A percentile compares a stretch with the other conserved stretches of the same genome.
Conservation (phyloP, 257 asterid species). For the Hygrophila difformis region DNA sequence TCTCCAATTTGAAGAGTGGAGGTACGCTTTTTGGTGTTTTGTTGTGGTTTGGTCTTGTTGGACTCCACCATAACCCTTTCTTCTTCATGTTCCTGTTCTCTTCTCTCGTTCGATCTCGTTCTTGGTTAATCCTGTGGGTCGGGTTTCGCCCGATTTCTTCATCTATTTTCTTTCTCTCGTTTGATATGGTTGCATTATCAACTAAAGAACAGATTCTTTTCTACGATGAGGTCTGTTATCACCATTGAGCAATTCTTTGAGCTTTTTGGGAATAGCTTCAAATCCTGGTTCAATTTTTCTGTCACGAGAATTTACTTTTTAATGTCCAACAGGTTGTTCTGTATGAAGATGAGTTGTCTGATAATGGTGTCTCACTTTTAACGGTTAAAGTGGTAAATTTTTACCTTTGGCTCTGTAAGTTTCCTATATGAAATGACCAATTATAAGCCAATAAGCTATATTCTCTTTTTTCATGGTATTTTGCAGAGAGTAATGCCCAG, state of each 20-base stretch:
- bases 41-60: too few relatives aligned
- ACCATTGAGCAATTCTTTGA: conserved; percentile 17
- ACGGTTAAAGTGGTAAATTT: conserved; percentile 87
- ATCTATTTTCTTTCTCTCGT: too few relatives aligned
- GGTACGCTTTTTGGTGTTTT: too few relatives aligned
- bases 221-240: conserved; percentile 75
- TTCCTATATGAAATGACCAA: conserved; percentile 19
- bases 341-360: conserved; percentile 98
- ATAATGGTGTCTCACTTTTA: conserved; percentile 89
- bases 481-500: conserved; percentile 98
- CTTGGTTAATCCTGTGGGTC: too few relatives aligned
- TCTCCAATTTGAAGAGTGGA: too few relatives aligned
- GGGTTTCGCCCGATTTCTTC: too few relatives aligned
- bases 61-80: too few relatives aligned
- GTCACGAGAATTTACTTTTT: conserved; percentile 11
- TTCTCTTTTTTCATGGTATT: conserved; percentile 7
- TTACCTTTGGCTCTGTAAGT: conserved; percentile 16
- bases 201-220: conserved; percentile 89
- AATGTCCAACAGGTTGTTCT: conserved; percentile 53
- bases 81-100: too few relatives aligned
- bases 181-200: conserved; percentile 77
- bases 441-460: conserved; percentile 10
- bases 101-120: too few relatives aligned
- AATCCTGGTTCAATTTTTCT: conserved; percentile 12
- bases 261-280: conserved; percentile 11